These are phyloP conservation scores for Acacia melanoxylon DNA, from an alignment of 306 rosid species.

Conservation along the genomic window DNA sequence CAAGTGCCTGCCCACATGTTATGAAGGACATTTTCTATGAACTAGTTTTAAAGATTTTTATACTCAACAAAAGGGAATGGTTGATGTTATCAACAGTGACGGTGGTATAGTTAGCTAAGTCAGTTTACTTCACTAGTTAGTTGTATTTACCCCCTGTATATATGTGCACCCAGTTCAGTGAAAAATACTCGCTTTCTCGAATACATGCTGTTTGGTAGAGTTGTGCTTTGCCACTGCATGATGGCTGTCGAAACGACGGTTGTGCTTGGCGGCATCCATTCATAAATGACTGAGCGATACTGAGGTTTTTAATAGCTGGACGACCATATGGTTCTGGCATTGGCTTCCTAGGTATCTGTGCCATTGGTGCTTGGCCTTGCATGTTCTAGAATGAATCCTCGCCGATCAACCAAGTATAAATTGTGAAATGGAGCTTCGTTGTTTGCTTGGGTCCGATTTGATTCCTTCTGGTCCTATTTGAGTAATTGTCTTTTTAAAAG, in stretches of 20 bases:
- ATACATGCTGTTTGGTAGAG: not conserved
- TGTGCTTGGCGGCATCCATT: not conserved
- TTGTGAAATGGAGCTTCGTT: not conserved
- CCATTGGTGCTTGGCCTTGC: not conserved
- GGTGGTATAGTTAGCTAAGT: not conserved
- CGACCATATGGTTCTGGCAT: not conserved
- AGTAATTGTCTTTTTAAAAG: not conserved
- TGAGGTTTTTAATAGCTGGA: not conserved
- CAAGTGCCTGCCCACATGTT: not conserved
- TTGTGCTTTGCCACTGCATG: not conserved
- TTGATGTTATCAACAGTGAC: not conserved
- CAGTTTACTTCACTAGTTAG: not conserved
- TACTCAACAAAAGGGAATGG: not conserved
- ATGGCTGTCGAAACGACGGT: not conserved
- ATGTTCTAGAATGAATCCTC: not conserved
- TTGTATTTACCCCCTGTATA: not conserved
- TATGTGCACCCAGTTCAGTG: not conserved
- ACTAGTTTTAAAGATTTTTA: not conserved
- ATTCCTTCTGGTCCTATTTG: not conserved
- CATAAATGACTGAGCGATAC: not conserved
- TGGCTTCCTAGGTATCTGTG: not conserved
- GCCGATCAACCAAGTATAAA: not conserved
- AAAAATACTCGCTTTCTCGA: not conserved
- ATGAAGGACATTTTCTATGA: not conserved
- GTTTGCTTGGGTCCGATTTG: not conserved